These are phyloP conservation scores for Pythium biforme DNA, from an alignment of 352 stramenopile species.

Conservation along the genomic window DNA sequence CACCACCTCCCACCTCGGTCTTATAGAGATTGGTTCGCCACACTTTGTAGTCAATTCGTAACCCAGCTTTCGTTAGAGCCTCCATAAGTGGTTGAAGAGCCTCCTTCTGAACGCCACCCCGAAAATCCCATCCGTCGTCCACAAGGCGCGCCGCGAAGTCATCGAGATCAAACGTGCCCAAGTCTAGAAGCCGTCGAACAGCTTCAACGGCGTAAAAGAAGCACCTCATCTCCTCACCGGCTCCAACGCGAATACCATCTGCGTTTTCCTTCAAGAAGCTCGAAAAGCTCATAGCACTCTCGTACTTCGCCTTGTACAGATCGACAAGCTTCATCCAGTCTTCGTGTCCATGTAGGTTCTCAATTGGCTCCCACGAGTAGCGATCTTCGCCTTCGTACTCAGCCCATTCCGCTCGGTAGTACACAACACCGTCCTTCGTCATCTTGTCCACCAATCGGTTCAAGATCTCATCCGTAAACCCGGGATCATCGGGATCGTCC, in stretches of 20 bases:
- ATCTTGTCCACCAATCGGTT: constrained; percentile 6
- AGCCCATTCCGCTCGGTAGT: constrained; percentile 9
- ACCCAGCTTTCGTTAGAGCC: background rate
- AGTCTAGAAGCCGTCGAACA: constrained; percentile 1
- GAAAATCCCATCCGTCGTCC: background rate
- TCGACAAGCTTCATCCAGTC: constrained; percentile 11
- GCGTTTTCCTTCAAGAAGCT: constrained; percentile 7
- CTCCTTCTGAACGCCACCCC: background rate
- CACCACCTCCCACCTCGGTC: background rate
- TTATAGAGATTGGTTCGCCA: constrained; percentile 5
- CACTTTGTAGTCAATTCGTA: constrained; percentile 1
- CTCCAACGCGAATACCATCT: background rate
- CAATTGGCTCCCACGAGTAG: constrained; percentile 7
- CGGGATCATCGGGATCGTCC: background rate
- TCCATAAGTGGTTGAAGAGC: background rate
- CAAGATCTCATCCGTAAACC: background rate
- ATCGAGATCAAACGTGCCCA: background rate
- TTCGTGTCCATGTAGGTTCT: constrained; percentile 3
- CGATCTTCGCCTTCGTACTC: constrained; percentile 3
- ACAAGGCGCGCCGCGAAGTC: background rate
- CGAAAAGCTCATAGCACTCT: background rate
- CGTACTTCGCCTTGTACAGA: constrained; percentile 7
- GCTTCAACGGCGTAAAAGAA: constrained; percentile 10
- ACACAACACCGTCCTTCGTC: constrained; percentile 1
- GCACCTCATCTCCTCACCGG: constrained; percentile 7